Evolutionary conservation across 257 asterid species (phyloP).

Genomic region (Thymus mandschuricus): DNA sequence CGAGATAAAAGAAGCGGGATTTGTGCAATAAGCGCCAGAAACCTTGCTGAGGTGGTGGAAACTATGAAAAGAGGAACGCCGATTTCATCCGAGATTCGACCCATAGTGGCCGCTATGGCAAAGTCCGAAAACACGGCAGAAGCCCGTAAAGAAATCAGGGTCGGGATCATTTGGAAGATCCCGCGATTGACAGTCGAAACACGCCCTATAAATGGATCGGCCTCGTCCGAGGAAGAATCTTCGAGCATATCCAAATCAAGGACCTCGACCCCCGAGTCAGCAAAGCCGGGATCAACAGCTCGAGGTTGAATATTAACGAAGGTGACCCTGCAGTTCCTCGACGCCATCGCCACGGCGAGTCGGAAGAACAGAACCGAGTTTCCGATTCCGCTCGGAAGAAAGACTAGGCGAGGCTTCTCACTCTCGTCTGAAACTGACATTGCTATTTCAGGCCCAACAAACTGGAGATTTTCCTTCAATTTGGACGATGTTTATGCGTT

Average conservation of each 20-base stretch:
- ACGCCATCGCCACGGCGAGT: slow-evolving; percentile 39
- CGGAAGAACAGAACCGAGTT: slow-evolving; percentile 33
- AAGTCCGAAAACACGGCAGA: slow-evolving; percentile 46
- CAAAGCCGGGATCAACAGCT: slow-evolving; percentile 18
- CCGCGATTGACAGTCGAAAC: slow-evolving; percentile 27
- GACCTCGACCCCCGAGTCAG: slow-evolving; percentile 31
- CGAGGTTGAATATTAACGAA: slow-evolving; percentile 35
- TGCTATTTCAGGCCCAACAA: background rate
- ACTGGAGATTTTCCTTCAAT: slow-evolving; percentile 1
- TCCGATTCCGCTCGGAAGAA: slow-evolving; percentile 46
- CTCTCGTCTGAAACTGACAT: slow-evolving; percentile 30
- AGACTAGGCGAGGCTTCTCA: slow-evolving; percentile 35
- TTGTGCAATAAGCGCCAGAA: slow-evolving; percentile 34
- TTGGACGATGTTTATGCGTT: too few species aligned
- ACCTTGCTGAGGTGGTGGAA: slow-evolving; percentile 47
- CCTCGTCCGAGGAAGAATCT: slow-evolving; percentile 6
- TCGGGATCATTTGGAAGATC: slow-evolving; percentile 30
- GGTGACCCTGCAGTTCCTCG: slow-evolving; percentile 32
- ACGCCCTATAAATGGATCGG: slow-evolving; percentile 39
- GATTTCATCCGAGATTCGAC: slow-evolving; percentile 32
- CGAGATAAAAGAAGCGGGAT: slow-evolving; percentile 32
- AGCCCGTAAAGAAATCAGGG: slow-evolving; percentile 24
- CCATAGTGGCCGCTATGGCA: slow-evolving; percentile 30
- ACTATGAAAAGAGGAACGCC: slow-evolving; percentile 32
- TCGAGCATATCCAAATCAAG: slow-evolving; percentile 34